Evolutionary conservation across 768 basidiomycete genomes (phyloP).

Genomic region (Neoboletus brunneissimus): DNA sequence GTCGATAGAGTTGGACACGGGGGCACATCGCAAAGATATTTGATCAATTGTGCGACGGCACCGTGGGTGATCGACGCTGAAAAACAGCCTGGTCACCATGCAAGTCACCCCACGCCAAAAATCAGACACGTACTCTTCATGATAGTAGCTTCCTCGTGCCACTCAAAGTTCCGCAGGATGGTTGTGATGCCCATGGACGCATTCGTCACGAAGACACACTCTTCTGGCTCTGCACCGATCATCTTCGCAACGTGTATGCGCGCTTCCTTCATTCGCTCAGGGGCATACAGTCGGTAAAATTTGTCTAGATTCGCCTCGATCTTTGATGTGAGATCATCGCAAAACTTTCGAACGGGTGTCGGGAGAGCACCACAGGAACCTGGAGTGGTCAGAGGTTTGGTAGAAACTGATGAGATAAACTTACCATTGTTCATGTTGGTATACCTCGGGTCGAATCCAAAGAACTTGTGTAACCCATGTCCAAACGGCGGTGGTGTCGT

Average conservation of each 20-base stretch:
- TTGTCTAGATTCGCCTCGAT: slow-evolving; percentile 49
- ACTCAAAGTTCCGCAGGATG: slow-evolving; percentile 59
- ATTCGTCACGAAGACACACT: slow-evolving; percentile 40
- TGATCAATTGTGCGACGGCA: slow-evolving; percentile 46
- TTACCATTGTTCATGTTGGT: background rate
- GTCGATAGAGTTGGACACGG: slow-evolving; percentile 40
- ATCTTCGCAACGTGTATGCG: slow-evolving; percentile 41
- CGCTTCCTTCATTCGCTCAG: slow-evolving; percentile 27
- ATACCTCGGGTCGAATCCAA: background rate
- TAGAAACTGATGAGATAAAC: background rate
- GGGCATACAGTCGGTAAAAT: slow-evolving; percentile 38
- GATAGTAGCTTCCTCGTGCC: slow-evolving; percentile 55
- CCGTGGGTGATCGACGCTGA: slow-evolving; percentile 53
- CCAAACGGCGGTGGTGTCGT: slow-evolving; percentile 44
- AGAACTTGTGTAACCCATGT: slow-evolving; percentile 39
- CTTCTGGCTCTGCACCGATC: slow-evolving; percentile 47
- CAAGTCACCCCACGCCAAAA: background rate
- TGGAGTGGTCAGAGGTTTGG: background rate
- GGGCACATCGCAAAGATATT: slow-evolving; percentile 48
- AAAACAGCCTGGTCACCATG: background rate
- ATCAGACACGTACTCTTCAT: background rate
- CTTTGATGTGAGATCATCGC: background rate
- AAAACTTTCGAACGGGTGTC: slow-evolving; percentile 14
- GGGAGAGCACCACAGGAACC: slow-evolving; percentile 50
- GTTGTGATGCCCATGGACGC: slow-evolving; percentile 43